A percentile compares a stretch with the other conserved stretches of the same genome.
Evolutionary conservation across 1,284 basidiomycete genomes (phyloP).

Genomic region (Trametes hirsuta): DNA sequence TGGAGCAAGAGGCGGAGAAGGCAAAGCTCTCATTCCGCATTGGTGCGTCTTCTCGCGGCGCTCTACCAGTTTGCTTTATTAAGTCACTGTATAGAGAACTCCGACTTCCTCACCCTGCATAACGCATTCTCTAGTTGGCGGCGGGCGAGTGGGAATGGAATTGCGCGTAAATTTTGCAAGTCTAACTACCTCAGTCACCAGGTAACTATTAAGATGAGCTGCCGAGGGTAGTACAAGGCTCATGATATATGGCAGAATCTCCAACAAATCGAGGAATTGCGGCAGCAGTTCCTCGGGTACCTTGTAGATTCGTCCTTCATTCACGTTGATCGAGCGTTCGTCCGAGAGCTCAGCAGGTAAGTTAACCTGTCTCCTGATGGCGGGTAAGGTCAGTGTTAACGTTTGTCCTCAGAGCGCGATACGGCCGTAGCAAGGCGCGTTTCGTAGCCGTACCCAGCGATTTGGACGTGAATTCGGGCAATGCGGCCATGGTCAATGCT

Average conservation of each 20-base stretch:
- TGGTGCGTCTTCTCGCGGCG: slow-evolving; percentile 49
- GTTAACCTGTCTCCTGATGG: not conserved
- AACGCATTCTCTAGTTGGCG: slow-evolving; percentile 93
- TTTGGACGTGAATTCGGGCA: slow-evolving; percentile 72
- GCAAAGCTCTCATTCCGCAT: slow-evolving; percentile 84
- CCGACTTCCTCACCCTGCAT: slow-evolving; percentile 95
- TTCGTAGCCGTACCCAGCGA: slow-evolving; percentile 80
- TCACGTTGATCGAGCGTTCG: slow-evolving; percentile 64
- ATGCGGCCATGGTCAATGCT: slow-evolving; percentile 73
- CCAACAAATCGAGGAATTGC: slow-evolving; percentile 95
- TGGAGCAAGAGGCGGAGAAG: slow-evolving; percentile 85
- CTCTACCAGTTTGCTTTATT: not conserved
- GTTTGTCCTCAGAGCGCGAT: slow-evolving; percentile 65
- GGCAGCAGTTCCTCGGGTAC: slow-evolving; percentile 92
- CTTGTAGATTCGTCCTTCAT: slow-evolving; percentile 91
- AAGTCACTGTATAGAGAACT: slow-evolving; percentile 66
- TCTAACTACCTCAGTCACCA: slow-evolving; percentile 87
- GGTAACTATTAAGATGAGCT: slow-evolving; percentile 41
- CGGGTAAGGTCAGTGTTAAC: not conserved
- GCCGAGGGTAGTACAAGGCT: not conserved
- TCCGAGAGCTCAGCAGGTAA: slow-evolving; percentile 76
- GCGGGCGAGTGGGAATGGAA: slow-evolving; percentile 67
- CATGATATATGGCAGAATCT: slow-evolving; percentile 64
- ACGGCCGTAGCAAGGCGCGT: slow-evolving; percentile 70
- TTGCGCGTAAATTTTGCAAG: slow-evolving; percentile 79